Percentiles rank a stretch among this genome's conserved stretches.
Conservation (phyloP, 2,329 filamentous ascomycete genomes). For the Madurella mycetomatis region DNA sequence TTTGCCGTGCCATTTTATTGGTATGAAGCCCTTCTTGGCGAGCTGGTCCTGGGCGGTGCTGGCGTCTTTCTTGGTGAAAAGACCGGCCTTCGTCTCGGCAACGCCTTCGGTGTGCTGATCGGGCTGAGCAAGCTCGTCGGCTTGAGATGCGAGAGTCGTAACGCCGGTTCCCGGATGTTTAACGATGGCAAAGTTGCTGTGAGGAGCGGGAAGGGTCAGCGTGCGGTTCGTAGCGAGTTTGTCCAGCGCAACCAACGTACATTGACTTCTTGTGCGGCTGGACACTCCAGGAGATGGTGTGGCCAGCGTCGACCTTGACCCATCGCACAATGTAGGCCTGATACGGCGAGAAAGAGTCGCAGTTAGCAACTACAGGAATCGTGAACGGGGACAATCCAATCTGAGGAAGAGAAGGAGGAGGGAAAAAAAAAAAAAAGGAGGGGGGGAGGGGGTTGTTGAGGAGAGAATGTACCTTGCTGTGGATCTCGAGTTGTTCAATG, state of each 20-base stretch:
- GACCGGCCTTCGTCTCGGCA: constrained; percentile 42
- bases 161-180: constrained; percentile 80
- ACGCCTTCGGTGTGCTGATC: constrained; percentile 37
- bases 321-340: constrained; percentile 98
- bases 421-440: too few species aligned
- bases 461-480: constrained; percentile 73
- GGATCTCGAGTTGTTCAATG: constrained; percentile 94
- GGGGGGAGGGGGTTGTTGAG: not conserved
- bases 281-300: constrained; percentile 96
- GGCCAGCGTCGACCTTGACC: constrained; percentile 84
- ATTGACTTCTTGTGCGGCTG: constrained; percentile 98
- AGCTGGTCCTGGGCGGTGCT: constrained; percentile 60
- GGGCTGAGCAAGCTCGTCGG: constrained; percentile 42
- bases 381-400: constrained; percentile 20
- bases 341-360: not conserved
- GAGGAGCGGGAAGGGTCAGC: constrained; percentile 3
- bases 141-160: constrained; percentile 42
- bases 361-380: constrained; percentile 9
- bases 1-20: constrained; percentile 84
- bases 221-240: not conserved
- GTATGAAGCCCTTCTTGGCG: constrained; percentile 62
- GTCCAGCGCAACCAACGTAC: constrained; percentile 38
- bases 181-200: constrained; percentile 90
- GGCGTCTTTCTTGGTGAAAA: constrained; percentile 53
- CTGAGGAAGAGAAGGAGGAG: not conserved